phyloP scores from a whole-genome alignment of 495 filamentous ascomycete genomes.

The Penicillium arizonense region DNA sequence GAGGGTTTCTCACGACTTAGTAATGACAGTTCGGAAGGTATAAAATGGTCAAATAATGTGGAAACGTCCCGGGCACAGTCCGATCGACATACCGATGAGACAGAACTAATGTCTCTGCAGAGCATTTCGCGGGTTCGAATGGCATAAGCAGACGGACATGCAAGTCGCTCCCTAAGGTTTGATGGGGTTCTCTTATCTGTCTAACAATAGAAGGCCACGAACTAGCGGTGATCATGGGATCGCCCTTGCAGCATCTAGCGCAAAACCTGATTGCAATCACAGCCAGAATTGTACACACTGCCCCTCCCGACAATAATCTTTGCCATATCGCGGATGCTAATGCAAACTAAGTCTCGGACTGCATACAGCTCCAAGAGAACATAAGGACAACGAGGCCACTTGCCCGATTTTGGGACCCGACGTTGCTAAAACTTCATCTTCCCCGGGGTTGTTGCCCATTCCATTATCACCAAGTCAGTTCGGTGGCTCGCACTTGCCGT shows the following conservation, averaged over 20 bases:
- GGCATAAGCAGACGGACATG: too few species aligned
- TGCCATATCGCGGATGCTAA: background rate
- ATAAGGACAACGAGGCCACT: background rate
- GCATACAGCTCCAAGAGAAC: background rate
- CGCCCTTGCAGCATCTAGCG: conserved; percentile 4
- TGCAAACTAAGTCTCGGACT: background rate
- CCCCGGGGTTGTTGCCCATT: background rate
- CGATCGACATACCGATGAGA: too few species aligned
- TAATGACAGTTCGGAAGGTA: too few species aligned
- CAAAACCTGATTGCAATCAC: background rate
- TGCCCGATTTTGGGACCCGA: background rate
- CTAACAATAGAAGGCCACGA: too few species aligned
- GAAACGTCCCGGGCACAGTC: too few species aligned
- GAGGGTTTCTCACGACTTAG: too few species aligned
- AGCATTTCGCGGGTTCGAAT: too few species aligned
- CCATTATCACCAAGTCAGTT: background rate
- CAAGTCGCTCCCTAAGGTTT: too few species aligned
- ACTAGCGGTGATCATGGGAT: background rate
- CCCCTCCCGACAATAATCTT: conserved; percentile 1
- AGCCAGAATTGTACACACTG: background rate
- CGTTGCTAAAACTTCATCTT: background rate
- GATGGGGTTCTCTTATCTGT: too few species aligned
- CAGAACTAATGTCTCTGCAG: too few species aligned
- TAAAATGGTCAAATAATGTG: too few species aligned
- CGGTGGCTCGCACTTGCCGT: background rate